Evolutionary conservation across 1,284 basidiomycete species (phyloP), one percentile per base, ranked within the genome.

Genomic region (Boletus semigastroideus): DNA sequence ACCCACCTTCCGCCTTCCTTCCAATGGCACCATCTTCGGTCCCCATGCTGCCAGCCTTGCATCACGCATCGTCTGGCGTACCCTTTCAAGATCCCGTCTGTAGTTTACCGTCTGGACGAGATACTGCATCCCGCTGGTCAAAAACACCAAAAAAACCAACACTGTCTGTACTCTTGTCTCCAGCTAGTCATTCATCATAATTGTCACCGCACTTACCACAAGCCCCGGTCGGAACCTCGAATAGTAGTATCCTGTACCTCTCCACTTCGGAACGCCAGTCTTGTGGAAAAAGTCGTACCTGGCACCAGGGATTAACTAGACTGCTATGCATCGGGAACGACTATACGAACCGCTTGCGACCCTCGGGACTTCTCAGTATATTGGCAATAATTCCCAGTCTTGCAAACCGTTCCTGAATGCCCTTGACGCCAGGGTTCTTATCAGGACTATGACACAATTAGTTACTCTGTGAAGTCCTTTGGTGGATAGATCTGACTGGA

Each of bases 261-360:
- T 78, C 92, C 92, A 94, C 65, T 79, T 88, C 0, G 92, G 92
- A 5, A 94, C 92, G 34, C 92, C 92, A 56, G 93, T 92, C 71
- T 92, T 92, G 74, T 88, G 89, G 77, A 94, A 94, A 72, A 92
- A 92, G 71, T 94, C 89, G 59, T 93, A 93, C 58, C 89, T 89
- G 54, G 38, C 20, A 19, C 33, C 17, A 34, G 27, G 39, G 27
- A 44, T 63, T 5, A 63, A 27, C 10, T 37, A 17, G 25, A 11
- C 37, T 47, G 17, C 19, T 8, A 28, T 36, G 17, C 43, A 48
- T 41, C 22, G 11, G 25, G 16, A 31, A 42, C 19, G 5, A 45
- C 17, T 25, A 65, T 44, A 77, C 84, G 53, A 70, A 92, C 82
- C 92, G 80, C 68, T 90, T 82, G 41, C 94, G 82, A 49, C 84